Evolutionary conservation across 2,329 filamentous ascomycete species (phyloP), one percentile per base, ranked within the genome.

Genomic region (Colletotrichum godetiae): DNA sequence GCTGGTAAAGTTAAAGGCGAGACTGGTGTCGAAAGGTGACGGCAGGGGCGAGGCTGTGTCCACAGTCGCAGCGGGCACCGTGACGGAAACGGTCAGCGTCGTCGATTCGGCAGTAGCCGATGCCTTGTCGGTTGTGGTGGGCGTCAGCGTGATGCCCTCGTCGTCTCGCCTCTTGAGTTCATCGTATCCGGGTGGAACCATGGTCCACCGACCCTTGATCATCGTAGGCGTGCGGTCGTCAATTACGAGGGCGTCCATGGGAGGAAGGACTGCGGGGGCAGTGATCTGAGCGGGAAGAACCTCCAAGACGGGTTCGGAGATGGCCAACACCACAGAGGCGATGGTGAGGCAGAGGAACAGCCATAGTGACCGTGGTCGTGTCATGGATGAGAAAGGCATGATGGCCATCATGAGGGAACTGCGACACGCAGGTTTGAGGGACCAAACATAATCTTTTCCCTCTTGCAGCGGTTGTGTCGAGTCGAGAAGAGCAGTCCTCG

Each of bases 1-100:
- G 66, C 81, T 82, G 19, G 88, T 88, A 82, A 94, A 93, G 76
- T 93, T 92, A 74, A 87, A 87, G 8, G 88, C 87, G 35, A 93
- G 81, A 61, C 87, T 89, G 68, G 88, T 91, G 77, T 95, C 93
- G 78, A 94, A 94, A 2, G 92, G 88, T 12, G 82, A 89, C 0
- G 92, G 93, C 55, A 93, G 82, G 5, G 87, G 83, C 64, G 82
- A 84, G 1, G 81, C 37, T 10, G 78, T 72, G 0, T 78, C 77
- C 24, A 78, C 80, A 1, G 81, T 79, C 2, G 80, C 70, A 24
- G 76, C 74, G 1, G 81, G 73, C 33, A 67, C 67, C 8, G 67
- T 67, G 19, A 75, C 68, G 4, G 75, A 76, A 13, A 74, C 24
- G 37, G 67, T 67, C 56, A 74, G 37, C 8, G 69, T 72, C 13